Evolutionary conservation across 2,329 filamentous ascomycete species (phyloP).

Genomic region (Phoma herbarum): DNA sequence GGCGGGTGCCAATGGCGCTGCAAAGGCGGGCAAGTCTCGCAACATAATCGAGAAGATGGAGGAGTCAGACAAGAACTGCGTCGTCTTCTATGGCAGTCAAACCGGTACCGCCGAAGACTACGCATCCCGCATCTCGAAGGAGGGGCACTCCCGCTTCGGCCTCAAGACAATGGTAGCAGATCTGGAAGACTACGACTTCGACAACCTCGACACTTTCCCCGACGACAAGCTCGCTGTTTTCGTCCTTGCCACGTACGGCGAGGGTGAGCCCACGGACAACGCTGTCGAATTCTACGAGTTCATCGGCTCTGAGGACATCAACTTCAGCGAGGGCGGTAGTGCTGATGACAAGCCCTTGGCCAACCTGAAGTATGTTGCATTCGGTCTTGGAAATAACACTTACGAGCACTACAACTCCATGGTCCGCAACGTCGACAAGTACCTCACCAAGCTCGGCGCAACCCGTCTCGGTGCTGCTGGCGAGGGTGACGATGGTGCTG

Average conservation of each 20-base stretch:
- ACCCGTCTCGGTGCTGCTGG: constrained; percentile 85
- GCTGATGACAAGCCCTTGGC: constrained; percentile 74
- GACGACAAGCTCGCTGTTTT: constrained; percentile 94
- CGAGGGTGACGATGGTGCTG: constrained; percentile 96
- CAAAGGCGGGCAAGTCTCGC: constrained; percentile 83
- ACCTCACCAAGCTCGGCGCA: constrained; percentile 82
- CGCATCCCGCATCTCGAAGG: constrained; percentile 93
- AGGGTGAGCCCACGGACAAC: constrained; percentile 98
- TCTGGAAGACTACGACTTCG: constrained; percentile 96
- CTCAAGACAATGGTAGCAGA: constrained; percentile 98
- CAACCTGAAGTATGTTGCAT: constrained; percentile 91
- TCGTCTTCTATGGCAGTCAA: constrained; percentile 98
- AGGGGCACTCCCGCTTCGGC: constrained; percentile 94
- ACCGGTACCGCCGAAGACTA: constrained; percentile 99
- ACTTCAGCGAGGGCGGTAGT: constrained; percentile 75
- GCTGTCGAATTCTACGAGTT: constrained; percentile 99
- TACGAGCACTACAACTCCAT: constrained; percentile 99
- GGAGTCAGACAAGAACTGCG: constrained; percentile 93
- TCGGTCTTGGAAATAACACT: constrained; percentile 98
- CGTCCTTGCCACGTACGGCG: constrained; percentile 94
- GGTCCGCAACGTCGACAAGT: constrained; percentile 89
- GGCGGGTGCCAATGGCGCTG: constrained; percentile 69
- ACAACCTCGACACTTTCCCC: constrained; percentile 88
- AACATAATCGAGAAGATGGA: constrained; percentile 97
- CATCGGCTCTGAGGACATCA: constrained; percentile 79